Evolutionary conservation across 495 filamentous ascomycete genomes (phyloP).

Genomic region (Neurospora sp.): DNA sequence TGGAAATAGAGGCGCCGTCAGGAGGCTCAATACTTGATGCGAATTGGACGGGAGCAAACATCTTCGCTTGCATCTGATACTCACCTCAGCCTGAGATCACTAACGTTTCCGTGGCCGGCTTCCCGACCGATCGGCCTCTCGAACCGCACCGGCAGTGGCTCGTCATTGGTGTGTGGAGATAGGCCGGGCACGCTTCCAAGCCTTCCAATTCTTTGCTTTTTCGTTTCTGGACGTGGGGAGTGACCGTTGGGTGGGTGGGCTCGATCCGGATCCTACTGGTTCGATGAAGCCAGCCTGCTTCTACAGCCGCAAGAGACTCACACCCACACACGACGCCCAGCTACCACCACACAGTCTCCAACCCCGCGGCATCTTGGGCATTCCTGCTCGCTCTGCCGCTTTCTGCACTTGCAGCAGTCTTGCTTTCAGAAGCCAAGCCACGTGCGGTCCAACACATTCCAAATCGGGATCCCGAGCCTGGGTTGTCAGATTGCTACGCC

Average conservation of each 20-base stretch:
- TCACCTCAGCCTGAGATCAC: not conserved
- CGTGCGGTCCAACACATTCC: not conserved
- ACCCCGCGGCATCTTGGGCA: not conserved
- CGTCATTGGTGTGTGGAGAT: not conserved
- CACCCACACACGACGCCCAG: conserved; percentile 3
- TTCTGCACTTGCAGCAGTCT: not conserved
- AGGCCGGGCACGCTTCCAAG: not conserved
- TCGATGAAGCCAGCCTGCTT: not conserved
- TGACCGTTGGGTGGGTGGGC: not conserved
- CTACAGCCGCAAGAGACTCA: conserved; percentile 9
- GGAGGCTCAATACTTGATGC: not conserved
- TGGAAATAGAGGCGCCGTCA: not conserved
- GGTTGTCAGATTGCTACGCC: not conserved
- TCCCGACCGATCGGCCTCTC: not conserved
- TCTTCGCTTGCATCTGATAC: not conserved
- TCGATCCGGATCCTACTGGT: not conserved
- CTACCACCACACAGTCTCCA: not conserved
- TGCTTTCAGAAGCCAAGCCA: not conserved
- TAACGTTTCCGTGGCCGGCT: not conserved
- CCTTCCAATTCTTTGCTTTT: not conserved
- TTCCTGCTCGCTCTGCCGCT: not conserved
- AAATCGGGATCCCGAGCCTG: not conserved
- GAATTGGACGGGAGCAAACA: not conserved
- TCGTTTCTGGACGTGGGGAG: not conserved
- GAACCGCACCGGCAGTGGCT: not conserved